A percentile compares a stretch with the other conserved stretches of the same genome.
Conservation (phyloP, 805 yeast species). For the Lipomyces anomalus region DNA sequence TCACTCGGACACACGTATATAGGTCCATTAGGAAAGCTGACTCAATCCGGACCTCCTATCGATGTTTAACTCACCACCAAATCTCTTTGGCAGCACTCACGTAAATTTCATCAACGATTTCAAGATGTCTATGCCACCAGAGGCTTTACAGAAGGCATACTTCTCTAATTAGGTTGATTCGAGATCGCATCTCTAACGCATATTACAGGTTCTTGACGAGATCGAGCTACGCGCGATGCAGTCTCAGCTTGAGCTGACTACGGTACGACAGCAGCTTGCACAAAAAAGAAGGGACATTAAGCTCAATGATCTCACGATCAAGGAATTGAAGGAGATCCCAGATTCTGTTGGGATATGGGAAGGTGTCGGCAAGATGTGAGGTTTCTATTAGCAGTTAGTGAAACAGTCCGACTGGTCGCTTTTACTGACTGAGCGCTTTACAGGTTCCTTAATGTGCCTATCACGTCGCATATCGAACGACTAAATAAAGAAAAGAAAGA, state of each 20-base stretch:
- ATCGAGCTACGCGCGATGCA: constrained; percentile 16
- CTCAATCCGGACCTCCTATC: no score
- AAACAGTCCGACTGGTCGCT: constrained; percentile 2
- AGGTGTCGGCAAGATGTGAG: constrained; percentile 24
- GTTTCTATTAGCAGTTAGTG: background rate
- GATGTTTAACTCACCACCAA: background rate
- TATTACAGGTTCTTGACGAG: constrained; percentile 18
- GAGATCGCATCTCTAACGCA: background rate
- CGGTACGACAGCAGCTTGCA: constrained; percentile 16
- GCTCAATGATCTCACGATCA: constrained; percentile 15
- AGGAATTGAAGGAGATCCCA: constrained; percentile 18
- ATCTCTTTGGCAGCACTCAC: no score
- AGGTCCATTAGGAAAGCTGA: no score
- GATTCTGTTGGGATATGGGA: constrained; percentile 22
- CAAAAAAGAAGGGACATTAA: constrained; percentile 18
- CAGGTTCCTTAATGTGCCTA: constrained; percentile 22
- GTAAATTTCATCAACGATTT: no score
- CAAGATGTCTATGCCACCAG: constrained; percentile 23
- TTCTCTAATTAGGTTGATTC: background rate
- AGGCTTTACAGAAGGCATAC: constrained; percentile 21
- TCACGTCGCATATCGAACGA: constrained; percentile 12
- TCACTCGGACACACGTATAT: no score
- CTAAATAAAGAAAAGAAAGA: constrained; percentile 14
- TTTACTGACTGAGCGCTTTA: no score
- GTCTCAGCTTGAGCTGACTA: constrained; percentile 20